Evolutionary conservation across 2,329 filamentous ascomycete genomes (phyloP).

Genomic region (Dactylonectria estremocensis): DNA sequence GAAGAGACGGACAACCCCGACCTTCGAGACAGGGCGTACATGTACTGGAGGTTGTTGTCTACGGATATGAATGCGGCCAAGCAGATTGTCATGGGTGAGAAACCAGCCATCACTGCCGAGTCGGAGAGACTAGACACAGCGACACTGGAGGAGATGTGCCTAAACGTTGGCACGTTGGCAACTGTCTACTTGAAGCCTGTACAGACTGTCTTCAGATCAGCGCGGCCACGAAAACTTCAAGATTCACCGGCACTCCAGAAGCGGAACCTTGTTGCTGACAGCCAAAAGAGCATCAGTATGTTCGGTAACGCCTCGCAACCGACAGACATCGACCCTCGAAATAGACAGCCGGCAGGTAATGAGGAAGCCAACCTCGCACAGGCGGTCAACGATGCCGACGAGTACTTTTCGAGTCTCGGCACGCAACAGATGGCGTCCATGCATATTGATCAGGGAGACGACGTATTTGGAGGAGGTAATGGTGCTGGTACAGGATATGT

Average conservation of each 20-base stretch:
- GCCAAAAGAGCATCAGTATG: slow-evolving; percentile 73
- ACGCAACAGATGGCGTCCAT: slow-evolving; percentile 81
- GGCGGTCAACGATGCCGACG: slow-evolving; percentile 88
- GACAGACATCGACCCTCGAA: slow-evolving; percentile 65
- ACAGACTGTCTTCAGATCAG: slow-evolving; percentile 94
- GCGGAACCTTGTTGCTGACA: slow-evolving; percentile 70
- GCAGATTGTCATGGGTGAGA: slow-evolving; percentile 95
- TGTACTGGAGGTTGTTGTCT: slow-evolving; percentile 98
- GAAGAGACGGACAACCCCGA: slow-evolving; percentile 99
- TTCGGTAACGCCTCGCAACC: slow-evolving; percentile 69
- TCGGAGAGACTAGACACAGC: slow-evolving; percentile 92
- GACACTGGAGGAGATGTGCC: slow-evolving; percentile 96
- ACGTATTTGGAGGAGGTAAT: slow-evolving; percentile 72
- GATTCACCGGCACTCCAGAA: slow-evolving; percentile 91
- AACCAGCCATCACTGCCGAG: slow-evolving; percentile 96
- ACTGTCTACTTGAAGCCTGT: slow-evolving; percentile 99
- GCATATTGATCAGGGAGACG: slow-evolving; percentile 76
- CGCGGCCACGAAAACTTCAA: slow-evolving; percentile 82
- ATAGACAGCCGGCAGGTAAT: slow-evolving; percentile 47
- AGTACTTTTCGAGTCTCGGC: slow-evolving; percentile 88
- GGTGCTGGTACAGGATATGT: slow-evolving; percentile 73
- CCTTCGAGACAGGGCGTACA: slow-evolving; percentile 94
- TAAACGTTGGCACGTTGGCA: slow-evolving; percentile 95
- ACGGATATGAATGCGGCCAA: slow-evolving; percentile 91
- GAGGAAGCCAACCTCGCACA: slow-evolving; percentile 70